Percentiles rank a stretch among this genome's conserved stretches.
These are phyloP conservation scores for Ambrosia artemisiifolia DNA, from an alignment of 129 eudicot genomes.

Conservation along the genomic window DNA sequence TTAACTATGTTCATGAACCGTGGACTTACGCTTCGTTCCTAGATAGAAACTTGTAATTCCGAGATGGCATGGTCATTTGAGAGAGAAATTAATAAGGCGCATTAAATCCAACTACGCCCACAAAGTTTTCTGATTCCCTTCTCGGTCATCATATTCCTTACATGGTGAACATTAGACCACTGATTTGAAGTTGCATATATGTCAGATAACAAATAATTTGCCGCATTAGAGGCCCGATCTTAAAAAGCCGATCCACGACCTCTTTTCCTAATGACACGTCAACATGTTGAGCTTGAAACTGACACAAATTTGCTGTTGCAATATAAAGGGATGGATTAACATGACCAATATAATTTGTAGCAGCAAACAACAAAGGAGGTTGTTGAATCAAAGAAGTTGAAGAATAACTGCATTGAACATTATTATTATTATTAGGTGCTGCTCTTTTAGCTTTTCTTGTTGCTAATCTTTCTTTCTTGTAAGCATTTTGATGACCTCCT, in stretches of 20 bases:
- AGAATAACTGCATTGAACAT: constrained; percentile 23
- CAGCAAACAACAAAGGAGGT: constrained; percentile 50
- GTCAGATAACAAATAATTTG: constrained; percentile 61
- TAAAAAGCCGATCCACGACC: constrained; percentile 47
- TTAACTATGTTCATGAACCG: too few species aligned
- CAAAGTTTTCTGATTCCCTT: constrained; percentile 49
- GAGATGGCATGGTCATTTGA: too few species aligned
- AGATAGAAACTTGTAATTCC: too few species aligned
- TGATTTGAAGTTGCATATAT: constrained; percentile 63
- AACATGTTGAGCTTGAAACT: constrained; percentile 43
- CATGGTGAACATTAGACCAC: constrained; percentile 59
- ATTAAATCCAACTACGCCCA: constrained; percentile 54
- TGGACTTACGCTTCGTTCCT: too few species aligned
- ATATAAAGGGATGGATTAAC: constrained; percentile 55
- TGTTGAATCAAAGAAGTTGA: constrained; percentile 39
- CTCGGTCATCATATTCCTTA: constrained; percentile 56
- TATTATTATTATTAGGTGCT: neutral
- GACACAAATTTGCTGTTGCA: constrained; percentile 33
- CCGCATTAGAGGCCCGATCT: constrained; percentile 59
- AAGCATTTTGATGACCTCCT: neutral
- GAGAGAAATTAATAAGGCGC: neutral
- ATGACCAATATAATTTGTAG: constrained; percentile 33
- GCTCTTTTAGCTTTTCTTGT: neutral
- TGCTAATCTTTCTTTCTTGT: neutral
- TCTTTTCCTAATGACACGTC: constrained; percentile 54